These are phyloP conservation scores for Candida caryicola DNA, from an alignment of 805 yeast genomes.

Conservation along the genomic window DNA sequence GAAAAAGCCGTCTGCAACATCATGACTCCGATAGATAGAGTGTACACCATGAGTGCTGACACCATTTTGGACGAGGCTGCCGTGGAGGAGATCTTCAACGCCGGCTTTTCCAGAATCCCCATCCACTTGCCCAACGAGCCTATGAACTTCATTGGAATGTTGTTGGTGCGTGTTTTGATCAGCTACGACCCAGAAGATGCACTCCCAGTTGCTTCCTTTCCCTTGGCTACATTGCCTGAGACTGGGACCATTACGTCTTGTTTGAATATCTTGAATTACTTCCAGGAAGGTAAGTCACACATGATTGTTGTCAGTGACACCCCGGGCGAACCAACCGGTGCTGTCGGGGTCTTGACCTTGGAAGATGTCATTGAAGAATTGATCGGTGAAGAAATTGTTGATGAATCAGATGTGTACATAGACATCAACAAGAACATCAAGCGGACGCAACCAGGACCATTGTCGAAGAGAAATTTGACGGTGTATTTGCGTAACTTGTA, in stretches of 20 bases:
- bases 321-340: slow-evolving; percentile 84
- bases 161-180: slow-evolving; percentile 84
- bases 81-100: slow-evolving; percentile 86
- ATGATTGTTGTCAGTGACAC: slow-evolving; percentile 88
- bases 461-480: slow-evolving; percentile 65
- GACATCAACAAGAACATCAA: slow-evolving; percentile 88
- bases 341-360: slow-evolving; percentile 85
- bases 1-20: slow-evolving; percentile 83
- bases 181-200: slow-evolving; percentile 97
- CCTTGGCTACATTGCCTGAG: slow-evolving; percentile 94
- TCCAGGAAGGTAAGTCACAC: slow-evolving; percentile 97
- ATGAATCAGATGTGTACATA: slow-evolving; percentile 90
- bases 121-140: slow-evolving; percentile 90
- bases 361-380: slow-evolving; percentile 98
- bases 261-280: slow-evolving; percentile 87
- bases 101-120: slow-evolving; percentile 94
- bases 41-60: slow-evolving; percentile 84
- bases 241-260: slow-evolving; percentile 91
- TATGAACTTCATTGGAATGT: slow-evolving; percentile 89
- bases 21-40: slow-evolving; percentile 93
- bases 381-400: slow-evolving; percentile 96
- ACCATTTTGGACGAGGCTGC: slow-evolving; percentile 75
- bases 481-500: slow-evolving; percentile 65
- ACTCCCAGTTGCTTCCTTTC: slow-evolving; percentile 86
- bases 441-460: slow-evolving; percentile 72